phyloP scores from a whole-genome alignment of 163 green algal species.

The Scenedesmus sp. region DNA sequence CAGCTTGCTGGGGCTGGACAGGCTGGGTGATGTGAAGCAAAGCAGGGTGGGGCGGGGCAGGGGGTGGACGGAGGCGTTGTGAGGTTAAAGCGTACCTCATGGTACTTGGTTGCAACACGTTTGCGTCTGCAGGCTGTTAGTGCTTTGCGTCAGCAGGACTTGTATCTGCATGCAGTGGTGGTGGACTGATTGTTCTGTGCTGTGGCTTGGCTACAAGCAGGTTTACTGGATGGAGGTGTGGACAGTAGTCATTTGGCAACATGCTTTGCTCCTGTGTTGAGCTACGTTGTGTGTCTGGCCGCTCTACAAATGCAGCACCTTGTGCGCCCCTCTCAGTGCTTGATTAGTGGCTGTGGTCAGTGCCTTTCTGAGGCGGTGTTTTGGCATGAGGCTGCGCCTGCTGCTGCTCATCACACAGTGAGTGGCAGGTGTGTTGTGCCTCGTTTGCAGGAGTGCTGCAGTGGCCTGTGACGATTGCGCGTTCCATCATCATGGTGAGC shows the following conservation, averaged over 20 bases:
- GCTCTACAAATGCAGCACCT: not conserved
- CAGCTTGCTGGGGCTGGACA: not conserved
- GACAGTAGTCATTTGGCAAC: not conserved
- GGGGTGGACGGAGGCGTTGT: not conserved
- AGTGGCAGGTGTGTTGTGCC: not conserved
- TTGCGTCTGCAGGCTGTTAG: not conserved
- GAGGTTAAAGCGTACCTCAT: not conserved
- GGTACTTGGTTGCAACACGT: not conserved
- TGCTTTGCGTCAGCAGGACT: not conserved
- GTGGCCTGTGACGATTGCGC: not conserved
- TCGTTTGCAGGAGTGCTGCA: not conserved
- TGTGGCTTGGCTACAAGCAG: slow-evolving; percentile 3
- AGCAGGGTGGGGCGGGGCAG: not conserved
- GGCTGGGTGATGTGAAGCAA: not conserved
- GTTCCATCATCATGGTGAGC: not conserved
- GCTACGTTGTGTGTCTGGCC: not conserved
- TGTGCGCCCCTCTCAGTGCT: not conserved
- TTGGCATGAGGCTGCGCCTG: not conserved
- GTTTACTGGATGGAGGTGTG: not conserved
- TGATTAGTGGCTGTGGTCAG: not conserved
- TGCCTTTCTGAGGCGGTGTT: not conserved
- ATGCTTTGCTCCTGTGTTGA: not conserved
- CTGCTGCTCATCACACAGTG: not conserved
- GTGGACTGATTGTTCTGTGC: slow-evolving; percentile 7
- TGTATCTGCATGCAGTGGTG: slow-evolving; percentile 1